Evolutionary conservation across 2,329 filamentous ascomycete species (phyloP).

Genomic region (Pezicula neosporulosa): DNA sequence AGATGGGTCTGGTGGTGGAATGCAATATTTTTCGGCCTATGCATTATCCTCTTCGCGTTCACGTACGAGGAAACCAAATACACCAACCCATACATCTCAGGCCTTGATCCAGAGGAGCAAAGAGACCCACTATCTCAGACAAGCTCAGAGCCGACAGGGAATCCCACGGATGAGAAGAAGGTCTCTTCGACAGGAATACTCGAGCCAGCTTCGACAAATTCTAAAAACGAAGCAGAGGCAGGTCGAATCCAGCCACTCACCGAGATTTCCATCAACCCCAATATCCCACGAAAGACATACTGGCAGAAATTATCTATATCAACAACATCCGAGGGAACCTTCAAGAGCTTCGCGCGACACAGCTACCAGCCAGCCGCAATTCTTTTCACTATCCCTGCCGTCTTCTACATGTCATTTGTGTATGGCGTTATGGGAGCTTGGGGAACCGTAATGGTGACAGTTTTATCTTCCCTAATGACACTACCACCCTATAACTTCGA

Average conservation of each 20-base stretch:
- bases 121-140: neutral
- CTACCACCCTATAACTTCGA: slow-evolving; percentile 36
- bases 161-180: neutral
- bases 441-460: slow-evolving; percentile 34
- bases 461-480: slow-evolving; percentile 32
- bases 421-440: slow-evolving; percentile 35
- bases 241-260: no score
- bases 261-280: slow-evolving; percentile 2
- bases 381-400: slow-evolving; percentile 34
- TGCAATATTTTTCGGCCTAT: slow-evolving; percentile 34
- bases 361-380: slow-evolving; percentile 33
- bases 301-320: slow-evolving; percentile 35
- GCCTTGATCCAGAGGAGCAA: neutral
- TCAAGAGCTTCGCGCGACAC: slow-evolving; percentile 30
- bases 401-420: slow-evolving; percentile 32
- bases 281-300: slow-evolving; percentile 38
- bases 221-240: neutral
- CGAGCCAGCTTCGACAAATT: neutral
- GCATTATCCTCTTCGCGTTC: slow-evolving; percentile 37
- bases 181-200: neutral
- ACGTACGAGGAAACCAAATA: slow-evolving; percentile 40
- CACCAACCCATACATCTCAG: neutral
- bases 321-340: slow-evolving; percentile 15
- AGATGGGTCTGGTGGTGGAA: slow-evolving; percentile 47
- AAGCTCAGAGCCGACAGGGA: neutral